These are phyloP conservation scores for Calonectria henricotiae DNA, from an alignment of 2,329 filamentous ascomycete genomes.

Conservation along the genomic window DNA sequence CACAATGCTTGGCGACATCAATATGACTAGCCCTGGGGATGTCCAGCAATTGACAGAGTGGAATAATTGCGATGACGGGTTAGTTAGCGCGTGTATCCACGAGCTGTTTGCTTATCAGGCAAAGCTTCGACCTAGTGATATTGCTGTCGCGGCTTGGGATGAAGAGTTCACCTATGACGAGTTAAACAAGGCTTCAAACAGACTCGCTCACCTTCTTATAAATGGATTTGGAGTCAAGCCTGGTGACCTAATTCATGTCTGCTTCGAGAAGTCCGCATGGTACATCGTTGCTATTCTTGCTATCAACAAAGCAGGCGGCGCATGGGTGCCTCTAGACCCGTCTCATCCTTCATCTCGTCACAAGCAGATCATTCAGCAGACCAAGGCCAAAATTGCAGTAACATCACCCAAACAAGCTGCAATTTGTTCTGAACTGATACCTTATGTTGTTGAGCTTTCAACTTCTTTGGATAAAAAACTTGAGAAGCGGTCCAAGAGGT, in stretches of 20 bases:
- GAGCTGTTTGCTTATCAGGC: neutral
- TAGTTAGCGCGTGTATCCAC: neutral
- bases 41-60: neutral
- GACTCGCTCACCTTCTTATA: neutral
- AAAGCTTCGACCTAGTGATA: neutral
- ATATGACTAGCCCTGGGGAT: neutral
- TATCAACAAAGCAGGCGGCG: conserved; percentile 2
- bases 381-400: neutral
- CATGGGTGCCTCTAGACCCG: conserved; percentile 10
- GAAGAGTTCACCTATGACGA: neutral
- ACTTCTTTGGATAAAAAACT: neutral
- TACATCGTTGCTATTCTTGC: conserved; percentile 10
- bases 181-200: conserved; percentile 8
- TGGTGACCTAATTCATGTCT: conserved; percentile 5
- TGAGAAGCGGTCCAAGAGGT: conserved; percentile 4
- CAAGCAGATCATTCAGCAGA: conserved; percentile 9
- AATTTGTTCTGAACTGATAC: conserved; percentile 6
- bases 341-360: conserved; percentile 15
- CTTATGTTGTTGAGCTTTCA: conserved; percentile 8
- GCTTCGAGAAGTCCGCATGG: conserved; percentile 15
- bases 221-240: conserved; percentile 9
- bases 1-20: neutral
- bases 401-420: neutral
- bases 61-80: neutral
- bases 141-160: neutral